Evolutionary conservation across 2,329 filamentous ascomycete genomes (phyloP), one percentile per base, ranked within the genome.

Genomic region (Camptophora hylomeconis): DNA sequence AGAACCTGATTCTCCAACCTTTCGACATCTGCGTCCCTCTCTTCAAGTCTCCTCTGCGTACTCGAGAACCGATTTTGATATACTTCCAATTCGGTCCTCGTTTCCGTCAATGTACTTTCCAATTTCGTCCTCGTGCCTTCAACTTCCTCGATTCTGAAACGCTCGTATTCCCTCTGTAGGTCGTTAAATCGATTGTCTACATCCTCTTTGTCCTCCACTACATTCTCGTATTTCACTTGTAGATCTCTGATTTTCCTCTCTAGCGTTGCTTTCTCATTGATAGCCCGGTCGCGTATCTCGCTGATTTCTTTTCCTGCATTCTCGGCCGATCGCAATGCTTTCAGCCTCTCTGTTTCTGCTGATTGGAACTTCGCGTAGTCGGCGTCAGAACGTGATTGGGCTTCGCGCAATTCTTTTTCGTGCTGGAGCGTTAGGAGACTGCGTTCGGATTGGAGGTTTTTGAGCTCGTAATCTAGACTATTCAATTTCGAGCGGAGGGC

Each of bases 401-500:
- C 67, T 32, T 92, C 83, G 37, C 87, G 74, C 13, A 93, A 54
- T 46, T 93, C 87, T 45, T 81, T 80, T 40, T 83, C 78, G 44
- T 89, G 80, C 37, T 82, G 75, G 10, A 93, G 64, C 7, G 73
- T 67, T 26, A 75, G 63, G 45, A 94, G 69, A 33, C 92, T 83
- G 44, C 80, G 77, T 48, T 95, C 87, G 44, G 93, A 82, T 45
- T 87, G 86, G 30, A 81, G 61, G 11, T 80, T 87, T 46, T 84
- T 80, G 41, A 93, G 67, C 34, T 87, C 82, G 57, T 94, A 98
- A 37, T 76, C 77, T 28, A 94, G 61, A 0, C 83, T 81, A 37
- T 86, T 89, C 22, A 95, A 64, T 54, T 94, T 83, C 2, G 87
- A 82, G 48, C 87, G 86, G 15, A 95, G 65, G 41, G 86, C 78